Conservation (phyloP, 352 stramenopile genomes). For the Globisporangium paroecandrum region DNA sequence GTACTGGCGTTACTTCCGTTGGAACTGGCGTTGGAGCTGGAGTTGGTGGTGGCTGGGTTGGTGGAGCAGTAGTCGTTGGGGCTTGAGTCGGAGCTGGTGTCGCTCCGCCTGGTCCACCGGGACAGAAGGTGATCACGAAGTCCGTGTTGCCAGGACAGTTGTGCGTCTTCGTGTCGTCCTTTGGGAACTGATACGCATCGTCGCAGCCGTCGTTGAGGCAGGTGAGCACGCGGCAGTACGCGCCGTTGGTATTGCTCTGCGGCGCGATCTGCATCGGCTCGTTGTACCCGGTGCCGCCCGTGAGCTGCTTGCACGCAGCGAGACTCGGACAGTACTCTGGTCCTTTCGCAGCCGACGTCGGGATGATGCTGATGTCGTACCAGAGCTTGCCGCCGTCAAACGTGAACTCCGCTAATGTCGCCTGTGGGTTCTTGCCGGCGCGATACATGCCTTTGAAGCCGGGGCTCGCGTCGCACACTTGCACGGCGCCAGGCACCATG, state of each 20-base stretch:
- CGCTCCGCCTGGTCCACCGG: slow-evolving; percentile 22
- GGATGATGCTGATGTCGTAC: slow-evolving; percentile 59
- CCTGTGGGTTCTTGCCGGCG: slow-evolving; percentile 18
- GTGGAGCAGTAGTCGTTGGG: slow-evolving; percentile 10
- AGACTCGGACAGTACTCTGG: slow-evolving; percentile 39
- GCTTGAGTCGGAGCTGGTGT: slow-evolving; percentile 20
- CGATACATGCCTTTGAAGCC: slow-evolving; percentile 26
- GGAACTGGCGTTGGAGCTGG: slow-evolving; percentile 7
- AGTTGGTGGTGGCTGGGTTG: slow-evolving; percentile 11
- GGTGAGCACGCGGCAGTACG: slow-evolving; percentile 28
- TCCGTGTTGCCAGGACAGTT: slow-evolving; percentile 29
- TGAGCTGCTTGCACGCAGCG: slow-evolving; percentile 33
- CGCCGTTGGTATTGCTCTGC: slow-evolving; percentile 29
- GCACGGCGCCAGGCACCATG: slow-evolving; percentile 6
- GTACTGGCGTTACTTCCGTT: slow-evolving; percentile 1
- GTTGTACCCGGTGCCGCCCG: slow-evolving; percentile 42
- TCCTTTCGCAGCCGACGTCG: slow-evolving; percentile 24
- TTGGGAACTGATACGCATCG: slow-evolving; percentile 60
- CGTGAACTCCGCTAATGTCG: slow-evolving; percentile 39
- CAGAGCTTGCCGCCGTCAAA: slow-evolving; percentile 29
- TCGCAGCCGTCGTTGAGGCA: slow-evolving; percentile 42
- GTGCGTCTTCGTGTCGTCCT: slow-evolving; percentile 43
- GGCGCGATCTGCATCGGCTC: slow-evolving; percentile 46
- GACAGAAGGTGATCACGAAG: slow-evolving; percentile 37
- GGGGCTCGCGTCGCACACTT: not conserved